Evolutionary conservation across 164 flowering plant species (phyloP).

Genomic region (Berberis vulgaris): DNA sequence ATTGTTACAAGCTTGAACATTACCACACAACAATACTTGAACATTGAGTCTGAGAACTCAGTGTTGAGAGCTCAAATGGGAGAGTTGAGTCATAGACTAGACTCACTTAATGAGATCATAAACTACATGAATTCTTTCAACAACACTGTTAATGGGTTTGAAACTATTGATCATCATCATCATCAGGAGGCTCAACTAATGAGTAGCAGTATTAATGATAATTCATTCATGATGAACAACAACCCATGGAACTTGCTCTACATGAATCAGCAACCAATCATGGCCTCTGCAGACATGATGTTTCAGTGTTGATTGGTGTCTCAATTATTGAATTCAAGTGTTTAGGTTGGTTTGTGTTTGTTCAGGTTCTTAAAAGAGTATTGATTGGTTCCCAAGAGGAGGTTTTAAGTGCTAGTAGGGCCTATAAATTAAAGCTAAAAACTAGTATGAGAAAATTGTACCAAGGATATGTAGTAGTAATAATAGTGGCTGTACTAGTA

Average conservation of each 20-base stretch:
- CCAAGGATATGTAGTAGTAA: neutral
- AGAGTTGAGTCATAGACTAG: conserved; percentile 55
- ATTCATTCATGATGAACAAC: conserved; percentile 17
- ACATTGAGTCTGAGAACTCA: conserved; percentile 59
- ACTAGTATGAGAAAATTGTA: neutral
- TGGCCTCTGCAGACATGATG: conserved; percentile 37
- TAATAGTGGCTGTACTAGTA: conserved; percentile 1
- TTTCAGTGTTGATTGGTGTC: conserved; percentile 16
- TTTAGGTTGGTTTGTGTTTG: neutral
- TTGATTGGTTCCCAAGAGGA: neutral
- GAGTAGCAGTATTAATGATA: neutral
- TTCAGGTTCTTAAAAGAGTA: neutral
- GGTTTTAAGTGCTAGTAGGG: conserved; percentile 3
- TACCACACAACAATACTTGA: conserved; percentile 41
- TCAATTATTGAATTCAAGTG: neutral
- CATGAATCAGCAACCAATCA: conserved; percentile 41
- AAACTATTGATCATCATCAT: conserved; percentile 4
- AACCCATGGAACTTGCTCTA: conserved; percentile 26
- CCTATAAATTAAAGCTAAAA: neutral
- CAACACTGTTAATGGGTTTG: conserved; percentile 7
- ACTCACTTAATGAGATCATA: conserved; percentile 60
- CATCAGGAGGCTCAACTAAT: too few species aligned
- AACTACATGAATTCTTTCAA: conserved; percentile 25
- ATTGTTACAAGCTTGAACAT: conserved; percentile 36
- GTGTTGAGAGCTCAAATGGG: conserved; percentile 54